Percentiles rank a stretch among this genome's conserved stretches.
These are phyloP conservation scores for Fusarium austroafricanum DNA, from an alignment of 2,329 filamentous ascomycete genomes.

Conservation along the genomic window DNA sequence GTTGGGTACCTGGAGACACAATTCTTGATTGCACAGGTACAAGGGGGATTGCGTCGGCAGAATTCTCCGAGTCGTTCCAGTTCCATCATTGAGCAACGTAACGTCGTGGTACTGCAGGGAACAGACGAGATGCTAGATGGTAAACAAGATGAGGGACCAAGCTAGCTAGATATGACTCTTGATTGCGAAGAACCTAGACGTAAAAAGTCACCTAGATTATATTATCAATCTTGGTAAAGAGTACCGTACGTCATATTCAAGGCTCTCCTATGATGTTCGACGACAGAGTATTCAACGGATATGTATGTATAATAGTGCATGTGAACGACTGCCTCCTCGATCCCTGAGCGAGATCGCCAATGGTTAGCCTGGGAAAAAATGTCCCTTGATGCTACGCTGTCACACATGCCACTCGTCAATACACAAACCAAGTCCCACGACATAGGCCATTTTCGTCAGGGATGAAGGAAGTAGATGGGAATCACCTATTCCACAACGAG, in stretches of 20 bases:
- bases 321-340: not conserved
- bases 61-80: constrained; percentile 45
- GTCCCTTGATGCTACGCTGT: no score
- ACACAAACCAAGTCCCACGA: constrained; percentile 14
- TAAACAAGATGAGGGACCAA: not conserved
- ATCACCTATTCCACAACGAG: not conserved
- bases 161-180: no score
- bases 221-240: not conserved
- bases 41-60: constrained; percentile 35
- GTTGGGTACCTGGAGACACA: constrained; percentile 27
- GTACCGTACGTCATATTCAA: not conserved
- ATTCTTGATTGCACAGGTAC: constrained; percentile 38
- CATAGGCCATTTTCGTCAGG: constrained; percentile 17
- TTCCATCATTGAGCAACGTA: constrained; percentile 32
- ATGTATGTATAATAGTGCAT: not conserved
- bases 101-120: constrained; percentile 23
- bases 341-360: constrained; percentile 14
- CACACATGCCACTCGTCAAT: constrained; percentile 1
- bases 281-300: not conserved
- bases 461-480: not conserved
- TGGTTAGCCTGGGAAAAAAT: not conserved
- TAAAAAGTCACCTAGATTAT: no score
- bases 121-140: constrained; percentile 9
- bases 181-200: no score
- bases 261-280: not conserved